Base-by-base conservation (phyloP, 805 yeast species). In the Limtongozyma cylindracea region DNA sequence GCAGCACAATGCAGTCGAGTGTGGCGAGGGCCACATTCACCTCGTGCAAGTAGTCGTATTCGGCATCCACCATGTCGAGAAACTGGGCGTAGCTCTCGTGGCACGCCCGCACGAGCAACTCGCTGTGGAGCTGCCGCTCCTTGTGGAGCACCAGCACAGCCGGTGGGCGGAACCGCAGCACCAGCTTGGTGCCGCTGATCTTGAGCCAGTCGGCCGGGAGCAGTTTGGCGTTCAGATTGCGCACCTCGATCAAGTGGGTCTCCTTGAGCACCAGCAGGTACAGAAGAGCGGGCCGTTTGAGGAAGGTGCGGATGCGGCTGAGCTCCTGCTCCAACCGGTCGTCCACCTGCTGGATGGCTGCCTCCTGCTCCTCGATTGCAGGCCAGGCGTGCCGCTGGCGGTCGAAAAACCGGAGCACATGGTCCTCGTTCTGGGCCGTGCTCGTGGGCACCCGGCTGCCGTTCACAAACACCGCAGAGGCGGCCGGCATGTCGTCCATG, bases 141-240 rank as follows among this genome's bases (percentile, higher is more conserved):
- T 63, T 62, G 21, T 66, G 53, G 13, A 74, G 43, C 10, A 46
- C 43, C 3, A 49, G 31, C 1, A 67, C 54, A 15, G 41, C 45
- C 0, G 91, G 76, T 0, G 92, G 53, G 26, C 80, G 49, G 39
- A 63, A 82, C 25, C 96, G 47, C 2, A 78, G 60, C 2, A 77
- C 67, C 2, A 64, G 40, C 28, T 64, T 50, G 21, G 91, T 59
- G 6, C 71, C 71, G 32, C 61, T 71, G 13, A 74, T 59, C 31
- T 76, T 71, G 8, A 70, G 44, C 93, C 94, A 84, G 23, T 61
- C 64, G 3, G 47, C 32, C 0, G 96, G 96, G 2, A 82, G 41
- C 2, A 45, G 41, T 19, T 58, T 60, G 20, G 60, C 60, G 8
- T 57, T 43, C 2, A 48, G 49, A 28, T 67, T 66, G 20, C 77